Evolutionary conservation across 2,329 filamentous ascomycete species (phyloP).

Genomic region (Triangularia verruculosa): DNA sequence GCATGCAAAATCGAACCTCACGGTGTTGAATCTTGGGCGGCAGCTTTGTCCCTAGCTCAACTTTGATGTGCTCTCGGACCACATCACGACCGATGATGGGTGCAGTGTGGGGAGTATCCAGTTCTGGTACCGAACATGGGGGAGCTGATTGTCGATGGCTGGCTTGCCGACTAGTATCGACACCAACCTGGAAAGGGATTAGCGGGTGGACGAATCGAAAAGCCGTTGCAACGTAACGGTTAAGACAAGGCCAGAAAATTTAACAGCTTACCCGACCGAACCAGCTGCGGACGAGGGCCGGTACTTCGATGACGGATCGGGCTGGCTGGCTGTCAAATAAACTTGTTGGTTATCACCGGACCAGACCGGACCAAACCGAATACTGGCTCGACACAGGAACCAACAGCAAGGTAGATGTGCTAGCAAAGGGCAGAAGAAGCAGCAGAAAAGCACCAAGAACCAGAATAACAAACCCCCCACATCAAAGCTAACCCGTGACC

Average conservation of each 20-base stretch:
- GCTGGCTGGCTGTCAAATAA: not conserved
- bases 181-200: not conserved
- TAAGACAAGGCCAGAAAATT: not conserved
- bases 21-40: not conserved
- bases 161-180: not conserved
- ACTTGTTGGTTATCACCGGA: not conserved
- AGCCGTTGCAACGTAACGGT: conserved; percentile 10
- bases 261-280: not conserved
- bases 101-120: not conserved
- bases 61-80: not conserved
- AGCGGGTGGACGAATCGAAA: not conserved
- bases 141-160: not conserved
- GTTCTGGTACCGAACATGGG: conserved; percentile 8
- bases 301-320: not conserved
- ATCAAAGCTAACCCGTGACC: not conserved
- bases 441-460: not conserved
- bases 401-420: too few species aligned
- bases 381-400: not conserved
- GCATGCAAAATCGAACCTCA: conserved; percentile 1
- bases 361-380: not conserved
- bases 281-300: not conserved
- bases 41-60: not conserved
- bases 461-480: not conserved
- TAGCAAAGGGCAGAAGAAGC: not conserved
- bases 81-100: not conserved